These are phyloP conservation scores for Opeltia flavorubescens DNA, from an alignment of 495 filamentous ascomycete genomes.

Conservation along the genomic window DNA sequence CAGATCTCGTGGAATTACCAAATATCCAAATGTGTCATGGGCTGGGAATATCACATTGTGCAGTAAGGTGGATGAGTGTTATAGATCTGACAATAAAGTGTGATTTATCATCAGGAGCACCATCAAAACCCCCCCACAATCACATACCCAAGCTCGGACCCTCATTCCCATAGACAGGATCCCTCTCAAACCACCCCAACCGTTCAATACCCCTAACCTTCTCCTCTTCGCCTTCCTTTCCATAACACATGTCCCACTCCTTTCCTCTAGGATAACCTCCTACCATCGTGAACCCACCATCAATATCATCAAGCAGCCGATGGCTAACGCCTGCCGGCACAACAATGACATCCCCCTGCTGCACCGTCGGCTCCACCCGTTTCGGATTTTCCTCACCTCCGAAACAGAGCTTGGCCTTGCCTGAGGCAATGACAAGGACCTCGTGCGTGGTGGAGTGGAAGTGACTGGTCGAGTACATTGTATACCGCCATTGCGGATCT, in stretches of 20 bases:
- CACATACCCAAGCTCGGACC: constrained; percentile 36
- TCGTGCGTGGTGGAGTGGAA: constrained; percentile 57
- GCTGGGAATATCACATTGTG: too few relatives aligned
- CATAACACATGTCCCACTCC: constrained; percentile 60
- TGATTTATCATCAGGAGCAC: too few relatives aligned
- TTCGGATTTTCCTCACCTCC: constrained; percentile 48
- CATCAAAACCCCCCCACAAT: too few relatives aligned
- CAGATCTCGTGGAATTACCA: too few relatives aligned
- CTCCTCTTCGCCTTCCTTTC: constrained; percentile 36
- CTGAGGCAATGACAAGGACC: constrained; percentile 44
- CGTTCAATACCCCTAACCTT: constrained; percentile 31
- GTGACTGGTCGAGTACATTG: constrained; percentile 50
- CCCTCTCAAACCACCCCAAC: constrained; percentile 40
- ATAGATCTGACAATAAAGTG: too few relatives aligned
- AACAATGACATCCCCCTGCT: constrained; percentile 48
- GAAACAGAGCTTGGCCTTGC: constrained; percentile 49
- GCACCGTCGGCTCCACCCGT: constrained; percentile 38
- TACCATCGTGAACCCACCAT: constrained; percentile 47
- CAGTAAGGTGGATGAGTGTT: too few relatives aligned
- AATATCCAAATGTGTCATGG: too few relatives aligned
- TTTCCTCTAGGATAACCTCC: constrained; percentile 46
- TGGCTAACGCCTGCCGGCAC: constrained; percentile 54
- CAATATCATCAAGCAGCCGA: constrained; percentile 42
- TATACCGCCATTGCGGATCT: constrained; percentile 49
- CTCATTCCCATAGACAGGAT: constrained; percentile 45